These are phyloP conservation scores for Colletotrichum cordylinicola DNA, from an alignment of 2,329 filamentous ascomycete genomes.

Conservation along the genomic window DNA sequence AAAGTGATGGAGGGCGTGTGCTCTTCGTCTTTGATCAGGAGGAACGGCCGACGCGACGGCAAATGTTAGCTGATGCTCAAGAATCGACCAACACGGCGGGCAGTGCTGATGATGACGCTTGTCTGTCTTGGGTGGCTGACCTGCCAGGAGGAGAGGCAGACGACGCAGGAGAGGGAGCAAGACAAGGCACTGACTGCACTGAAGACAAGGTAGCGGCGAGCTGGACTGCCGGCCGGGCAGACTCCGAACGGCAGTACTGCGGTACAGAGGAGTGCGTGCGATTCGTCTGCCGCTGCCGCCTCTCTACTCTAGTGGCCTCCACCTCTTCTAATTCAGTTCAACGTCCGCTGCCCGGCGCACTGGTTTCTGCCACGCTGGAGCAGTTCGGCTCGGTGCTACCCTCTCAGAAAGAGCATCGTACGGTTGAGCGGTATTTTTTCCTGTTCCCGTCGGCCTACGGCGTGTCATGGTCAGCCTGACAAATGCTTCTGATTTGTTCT, in stretches of 20 bases:
- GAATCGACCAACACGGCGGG: background rate
- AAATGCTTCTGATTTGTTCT: background rate
- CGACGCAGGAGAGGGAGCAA: background rate
- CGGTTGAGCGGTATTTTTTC: background rate
- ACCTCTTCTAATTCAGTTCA: constrained; percentile 17
- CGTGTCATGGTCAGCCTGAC: background rate
- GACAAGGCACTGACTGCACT: background rate
- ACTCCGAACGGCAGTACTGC: constrained; percentile 12
- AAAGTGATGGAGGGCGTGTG: background rate
- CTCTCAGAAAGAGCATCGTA: constrained; percentile 8
- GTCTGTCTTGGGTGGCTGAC: background rate
- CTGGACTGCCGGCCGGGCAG: constrained; percentile 15
- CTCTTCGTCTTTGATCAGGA: background rate
- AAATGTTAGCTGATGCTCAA: background rate
- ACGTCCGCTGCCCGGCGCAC: constrained; percentile 13
- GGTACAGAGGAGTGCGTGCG: background rate
- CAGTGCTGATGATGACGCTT: constrained; percentile 1
- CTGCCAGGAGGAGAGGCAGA: background rate
- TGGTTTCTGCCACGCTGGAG: background rate
- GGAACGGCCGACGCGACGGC: background rate
- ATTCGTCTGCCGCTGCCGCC: background rate
- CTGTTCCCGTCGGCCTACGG: background rate
- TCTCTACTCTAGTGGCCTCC: constrained; percentile 12
- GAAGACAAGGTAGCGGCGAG: background rate
- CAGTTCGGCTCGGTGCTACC: constrained; percentile 5